Conservation (phyloP, 169 alveolate genomes). For the Plasmodium gallinaceum region DNA sequence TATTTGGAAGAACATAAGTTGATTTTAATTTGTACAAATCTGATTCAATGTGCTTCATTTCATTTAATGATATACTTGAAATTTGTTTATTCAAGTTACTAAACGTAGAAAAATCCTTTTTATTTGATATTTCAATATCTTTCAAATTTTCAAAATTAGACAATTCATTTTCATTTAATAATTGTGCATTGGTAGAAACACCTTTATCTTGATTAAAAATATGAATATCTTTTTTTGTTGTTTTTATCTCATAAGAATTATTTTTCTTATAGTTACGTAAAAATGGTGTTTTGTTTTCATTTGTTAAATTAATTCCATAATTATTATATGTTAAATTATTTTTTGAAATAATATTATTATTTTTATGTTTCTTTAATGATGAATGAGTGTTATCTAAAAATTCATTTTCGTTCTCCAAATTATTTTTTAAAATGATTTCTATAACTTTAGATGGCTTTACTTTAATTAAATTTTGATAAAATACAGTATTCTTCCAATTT, state of each 20-base stretch:
- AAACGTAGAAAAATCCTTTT: background rate
- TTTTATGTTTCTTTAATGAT: no score
- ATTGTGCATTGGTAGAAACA: background rate
- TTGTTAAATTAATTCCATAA: no score
- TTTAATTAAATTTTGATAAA: conserved; percentile 38
- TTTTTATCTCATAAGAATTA: no score
- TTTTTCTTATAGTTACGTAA: no score
- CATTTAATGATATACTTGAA: background rate
- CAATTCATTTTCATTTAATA: background rate
- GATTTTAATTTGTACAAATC: background rate
- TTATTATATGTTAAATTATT: no score
- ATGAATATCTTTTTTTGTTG: background rate
- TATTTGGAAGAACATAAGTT: background rate
- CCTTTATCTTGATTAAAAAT: background rate
- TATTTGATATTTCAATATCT: background rate
- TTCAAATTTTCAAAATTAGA: background rate
- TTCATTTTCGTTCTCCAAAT: no score
- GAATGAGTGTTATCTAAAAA: no score
- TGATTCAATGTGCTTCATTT: background rate
- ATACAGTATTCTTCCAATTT: conserved; percentile 28
- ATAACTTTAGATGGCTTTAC: conserved; percentile 27
- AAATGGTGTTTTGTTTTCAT: no score
- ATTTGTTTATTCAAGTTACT: background rate
- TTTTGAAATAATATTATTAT: no score
- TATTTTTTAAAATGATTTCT: conserved; percentile 53